Percentiles rank a stretch among this genome's conserved stretches.
phyloP scores from a whole-genome alignment of 257 asterid genomes.

The Catharanthus roseus region DNA sequence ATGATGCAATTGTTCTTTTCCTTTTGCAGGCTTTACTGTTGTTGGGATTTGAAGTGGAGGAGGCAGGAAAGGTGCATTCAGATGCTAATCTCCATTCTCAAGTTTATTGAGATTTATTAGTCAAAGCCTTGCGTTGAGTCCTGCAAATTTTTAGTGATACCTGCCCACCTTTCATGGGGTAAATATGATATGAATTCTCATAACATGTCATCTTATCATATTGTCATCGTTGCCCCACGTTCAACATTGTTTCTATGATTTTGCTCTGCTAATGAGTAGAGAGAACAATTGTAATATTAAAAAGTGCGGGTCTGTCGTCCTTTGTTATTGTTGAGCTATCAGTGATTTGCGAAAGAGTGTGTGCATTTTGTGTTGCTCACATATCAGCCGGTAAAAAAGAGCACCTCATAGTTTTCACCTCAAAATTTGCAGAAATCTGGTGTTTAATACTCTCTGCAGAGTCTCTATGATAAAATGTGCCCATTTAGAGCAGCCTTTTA shows the following conservation, averaged over 20 bases:
- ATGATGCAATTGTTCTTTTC: neutral
- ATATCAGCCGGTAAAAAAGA: neutral
- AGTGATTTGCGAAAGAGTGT: neutral
- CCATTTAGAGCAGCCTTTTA: neutral
- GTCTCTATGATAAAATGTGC: neutral
- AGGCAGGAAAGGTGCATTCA: conserved; percentile 57
- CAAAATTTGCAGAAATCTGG: neutral
- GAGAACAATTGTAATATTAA: neutral
- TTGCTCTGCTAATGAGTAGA: neutral
- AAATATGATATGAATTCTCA: neutral
- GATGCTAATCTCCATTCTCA: neutral
- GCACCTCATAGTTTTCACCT: too few species aligned
- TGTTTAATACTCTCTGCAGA: neutral
- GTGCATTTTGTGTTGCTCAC: neutral
- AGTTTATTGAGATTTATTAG: neutral
- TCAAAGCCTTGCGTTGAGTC: conserved; percentile 1
- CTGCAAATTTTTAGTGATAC: neutral
- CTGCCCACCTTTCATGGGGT: neutral
- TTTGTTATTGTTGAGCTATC: neutral
- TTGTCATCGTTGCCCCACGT: neutral
- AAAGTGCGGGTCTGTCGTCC: neutral
- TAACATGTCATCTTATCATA: neutral
- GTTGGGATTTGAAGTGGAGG: conserved; percentile 72
- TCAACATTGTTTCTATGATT: neutral
- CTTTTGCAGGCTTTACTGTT: conserved; percentile 68